Evolutionary conservation across 2,329 filamentous ascomycete genomes (phyloP).

Genomic region (Cytospora paraplurivora): DNA sequence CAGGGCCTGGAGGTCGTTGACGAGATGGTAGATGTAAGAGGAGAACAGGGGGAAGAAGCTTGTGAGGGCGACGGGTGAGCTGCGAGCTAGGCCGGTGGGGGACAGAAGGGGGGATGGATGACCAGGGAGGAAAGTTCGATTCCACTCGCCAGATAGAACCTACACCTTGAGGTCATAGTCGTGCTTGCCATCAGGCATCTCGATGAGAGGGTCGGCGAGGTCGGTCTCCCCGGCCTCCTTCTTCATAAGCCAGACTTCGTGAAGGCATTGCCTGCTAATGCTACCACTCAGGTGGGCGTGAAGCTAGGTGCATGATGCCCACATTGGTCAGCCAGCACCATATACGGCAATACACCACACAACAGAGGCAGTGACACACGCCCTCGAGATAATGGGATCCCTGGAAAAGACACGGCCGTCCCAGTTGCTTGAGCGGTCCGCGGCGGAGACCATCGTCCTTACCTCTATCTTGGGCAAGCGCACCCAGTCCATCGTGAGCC

Average conservation of each 20-base stretch:
- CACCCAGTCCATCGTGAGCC: conserved; percentile 44
- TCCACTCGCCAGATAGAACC: conserved; percentile 32
- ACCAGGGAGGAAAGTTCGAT: conserved; percentile 3
- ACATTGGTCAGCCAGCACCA: conserved; percentile 5
- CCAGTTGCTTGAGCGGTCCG: conserved; percentile 20
- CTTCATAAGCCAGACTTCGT: conserved; percentile 71
- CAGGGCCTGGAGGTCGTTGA: conserved; percentile 63
- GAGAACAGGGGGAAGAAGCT: conserved; percentile 81
- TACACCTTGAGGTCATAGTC: conserved; percentile 72
- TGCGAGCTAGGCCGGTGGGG: conserved; percentile 7
- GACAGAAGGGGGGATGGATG: conserved; percentile 3
- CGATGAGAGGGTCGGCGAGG: conserved; percentile 67
- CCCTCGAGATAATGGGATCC: neutral
- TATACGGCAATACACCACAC: too few relatives aligned
- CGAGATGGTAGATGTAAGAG: conserved; percentile 76
- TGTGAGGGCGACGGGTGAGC: conserved; percentile 24
- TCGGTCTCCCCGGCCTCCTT: conserved; percentile 53
- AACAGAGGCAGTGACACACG: conserved; percentile 19
- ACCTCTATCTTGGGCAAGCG: conserved; percentile 61
- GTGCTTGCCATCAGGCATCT: conserved; percentile 71
- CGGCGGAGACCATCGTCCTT: conserved; percentile 25
- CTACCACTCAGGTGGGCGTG: conserved; percentile 82
- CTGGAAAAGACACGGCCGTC: conserved; percentile 3
- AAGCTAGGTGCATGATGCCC: conserved; percentile 50
- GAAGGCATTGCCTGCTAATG: conserved; percentile 71